A percentile compares a stretch with the other conserved stretches of the same genome.
phyloP scores from a whole-genome alignment of 192 early-diverging fungal species.

The Helicostylum pulchrum region DNA sequence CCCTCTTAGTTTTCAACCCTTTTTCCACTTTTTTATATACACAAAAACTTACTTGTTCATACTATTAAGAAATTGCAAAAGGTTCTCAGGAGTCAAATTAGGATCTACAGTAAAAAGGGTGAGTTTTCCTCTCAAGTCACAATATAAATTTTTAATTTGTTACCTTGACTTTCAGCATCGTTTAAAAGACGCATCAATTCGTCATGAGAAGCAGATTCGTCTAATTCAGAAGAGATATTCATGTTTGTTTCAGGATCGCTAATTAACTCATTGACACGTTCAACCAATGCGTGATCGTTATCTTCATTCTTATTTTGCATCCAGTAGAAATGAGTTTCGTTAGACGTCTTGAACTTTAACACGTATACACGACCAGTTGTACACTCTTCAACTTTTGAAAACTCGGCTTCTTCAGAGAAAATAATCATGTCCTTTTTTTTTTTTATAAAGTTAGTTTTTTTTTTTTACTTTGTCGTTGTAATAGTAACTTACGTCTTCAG shows the following conservation, averaged over 20 bases:
- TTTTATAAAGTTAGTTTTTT: background rate
- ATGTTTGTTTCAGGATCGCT: conserved; percentile 41
- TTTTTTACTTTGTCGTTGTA: background rate
- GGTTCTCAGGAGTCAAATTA: conserved; percentile 26
- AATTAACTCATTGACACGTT: conserved; percentile 57
- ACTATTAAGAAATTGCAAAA: conserved; percentile 33
- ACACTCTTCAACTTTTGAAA: conserved; percentile 47
- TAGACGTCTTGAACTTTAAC: conserved; percentile 78
- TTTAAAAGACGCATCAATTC: conserved; percentile 31
- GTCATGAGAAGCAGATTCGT: conserved; percentile 14
- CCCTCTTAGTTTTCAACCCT: too few relatives aligned
- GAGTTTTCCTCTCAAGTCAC: background rate
- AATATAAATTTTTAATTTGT: background rate
- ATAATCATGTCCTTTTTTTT: conserved; percentile 60
- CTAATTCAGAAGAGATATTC: conserved; percentile 17
- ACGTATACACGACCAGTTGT: conserved; percentile 74
- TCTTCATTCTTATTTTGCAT: conserved; percentile 67
- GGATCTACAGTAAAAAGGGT: conserved; percentile 7
- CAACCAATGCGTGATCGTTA: conserved; percentile 55
- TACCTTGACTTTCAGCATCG: conserved; percentile 2
- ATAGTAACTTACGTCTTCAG: conserved; percentile 40
- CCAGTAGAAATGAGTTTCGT: conserved; percentile 81
- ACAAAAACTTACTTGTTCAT: conserved; percentile 2
- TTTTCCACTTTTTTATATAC: too few relatives aligned
- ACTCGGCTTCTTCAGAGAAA: conserved; percentile 74